A percentile compares a stretch with the other conserved stretches of the same genome.
These are phyloP conservation scores for Saururus chinensis DNA, from an alignment of 164 flowering plant species.

Conservation along the genomic window DNA sequence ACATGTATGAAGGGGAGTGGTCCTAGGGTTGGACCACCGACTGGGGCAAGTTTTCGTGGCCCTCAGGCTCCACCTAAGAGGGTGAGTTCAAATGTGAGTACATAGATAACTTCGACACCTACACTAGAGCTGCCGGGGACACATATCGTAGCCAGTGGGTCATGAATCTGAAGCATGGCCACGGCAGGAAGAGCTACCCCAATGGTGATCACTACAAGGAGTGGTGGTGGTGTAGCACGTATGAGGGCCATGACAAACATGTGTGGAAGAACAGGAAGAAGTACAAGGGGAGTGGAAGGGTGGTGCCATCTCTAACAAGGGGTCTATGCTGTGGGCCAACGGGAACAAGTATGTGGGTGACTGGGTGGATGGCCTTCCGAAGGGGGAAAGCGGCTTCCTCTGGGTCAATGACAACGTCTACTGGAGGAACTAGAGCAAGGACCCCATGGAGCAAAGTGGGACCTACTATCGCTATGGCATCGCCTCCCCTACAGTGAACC, in stretches of 20 bases:
- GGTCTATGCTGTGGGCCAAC: conserved; percentile 44
- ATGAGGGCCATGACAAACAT: conserved; percentile 70
- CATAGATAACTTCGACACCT: conserved; percentile 81
- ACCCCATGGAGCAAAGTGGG: conserved; percentile 46
- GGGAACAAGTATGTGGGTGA: conserved; percentile 56
- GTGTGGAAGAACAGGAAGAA: conserved; percentile 55
- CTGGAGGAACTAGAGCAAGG: conserved; percentile 58
- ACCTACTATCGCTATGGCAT: conserved; percentile 46
- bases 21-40: conserved; percentile 51
- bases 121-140: conserved; percentile 45
- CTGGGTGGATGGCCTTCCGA: conserved; percentile 67
- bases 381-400: conserved; percentile 47
- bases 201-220: conserved; percentile 82
- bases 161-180: conserved; percentile 65
- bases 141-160: conserved; percentile 63
- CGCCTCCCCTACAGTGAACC: conserved; percentile 12
- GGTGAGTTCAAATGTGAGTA: conserved; percentile 71
- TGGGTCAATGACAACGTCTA: conserved; percentile 64
- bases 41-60: conserved; percentile 77
- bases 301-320: conserved; percentile 43
- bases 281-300: conserved; percentile 57
- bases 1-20: conserved; percentile 92
- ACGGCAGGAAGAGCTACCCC: conserved; percentile 40
- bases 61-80: conserved; percentile 78
- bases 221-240: conserved; percentile 61